These are phyloP conservation scores for Dryas drummondii DNA, from an alignment of 306 rosid species.

Conservation along the genomic window DNA sequence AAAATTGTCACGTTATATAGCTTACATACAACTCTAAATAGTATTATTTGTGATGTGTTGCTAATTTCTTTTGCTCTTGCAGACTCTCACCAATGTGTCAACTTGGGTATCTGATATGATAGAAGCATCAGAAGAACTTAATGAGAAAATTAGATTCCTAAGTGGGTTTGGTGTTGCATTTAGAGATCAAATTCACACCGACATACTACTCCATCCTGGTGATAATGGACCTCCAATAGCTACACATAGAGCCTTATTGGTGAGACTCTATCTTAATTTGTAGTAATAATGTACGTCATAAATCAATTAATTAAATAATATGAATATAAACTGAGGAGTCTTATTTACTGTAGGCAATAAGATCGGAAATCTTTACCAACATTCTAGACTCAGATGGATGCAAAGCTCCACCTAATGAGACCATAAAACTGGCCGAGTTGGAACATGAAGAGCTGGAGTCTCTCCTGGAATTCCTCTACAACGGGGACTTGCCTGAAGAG, in stretches of 20 bases:
- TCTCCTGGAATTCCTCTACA: conserved; percentile 67
- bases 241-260: conserved; percentile 69
- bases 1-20: too few relatives aligned
- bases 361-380: conserved; percentile 78
- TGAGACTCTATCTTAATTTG: neutral
- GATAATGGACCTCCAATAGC: conserved; percentile 50
- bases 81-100: conserved; percentile 52
- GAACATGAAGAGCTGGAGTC: conserved; percentile 57
- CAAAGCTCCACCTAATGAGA: conserved; percentile 52
- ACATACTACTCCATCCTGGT: conserved; percentile 54
- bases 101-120: conserved; percentile 40
- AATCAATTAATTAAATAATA: neutral
- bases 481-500: conserved; percentile 47
- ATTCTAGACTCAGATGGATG: conserved; percentile 67
- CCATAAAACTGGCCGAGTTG: conserved; percentile 54
- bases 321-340: too few relatives aligned
- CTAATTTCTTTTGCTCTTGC: neutral
- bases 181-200: conserved; percentile 59
- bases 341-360: conserved; percentile 45
- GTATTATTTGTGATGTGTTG: neutral
- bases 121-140: conserved; percentile 34
- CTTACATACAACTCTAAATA: neutral
- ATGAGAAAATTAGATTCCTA: conserved; percentile 47
- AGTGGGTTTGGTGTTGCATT: conserved; percentile 50
- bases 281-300: too few relatives aligned